Conservation (phyloP, 2,329 filamentous ascomycete species). For the Plenodomus biglobosus region DNA sequence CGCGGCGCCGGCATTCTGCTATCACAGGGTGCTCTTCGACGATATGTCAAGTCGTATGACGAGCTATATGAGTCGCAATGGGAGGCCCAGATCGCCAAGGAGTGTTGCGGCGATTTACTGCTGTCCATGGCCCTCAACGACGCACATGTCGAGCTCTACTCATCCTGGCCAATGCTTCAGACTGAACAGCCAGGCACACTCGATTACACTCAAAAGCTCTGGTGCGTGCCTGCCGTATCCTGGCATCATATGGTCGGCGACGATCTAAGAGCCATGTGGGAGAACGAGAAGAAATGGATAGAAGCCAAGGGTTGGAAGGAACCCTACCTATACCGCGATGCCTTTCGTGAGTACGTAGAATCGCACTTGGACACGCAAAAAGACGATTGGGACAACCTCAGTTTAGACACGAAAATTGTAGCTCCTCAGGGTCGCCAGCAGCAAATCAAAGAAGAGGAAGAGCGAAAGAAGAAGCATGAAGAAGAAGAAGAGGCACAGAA, state of each 20-base stretch:
- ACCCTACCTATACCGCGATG: conserved; percentile 40
- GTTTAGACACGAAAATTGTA: conserved; percentile 19
- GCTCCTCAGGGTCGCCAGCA: conserved; percentile 19
- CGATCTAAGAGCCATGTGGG: conserved; percentile 34
- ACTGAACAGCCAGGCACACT: conserved; percentile 46
- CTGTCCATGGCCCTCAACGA: conserved; percentile 40
- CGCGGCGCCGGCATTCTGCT: conserved; percentile 48
- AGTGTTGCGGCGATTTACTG: conserved; percentile 45
- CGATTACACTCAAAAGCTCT: conserved; percentile 44
- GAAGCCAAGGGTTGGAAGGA: conserved; percentile 32
- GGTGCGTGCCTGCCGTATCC: conserved; percentile 48
- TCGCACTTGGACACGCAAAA: conserved; percentile 33
- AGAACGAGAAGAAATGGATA: conserved; percentile 39
- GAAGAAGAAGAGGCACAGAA: conserved; percentile 13
- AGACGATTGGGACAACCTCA: conserved; percentile 41
- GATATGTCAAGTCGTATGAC: conserved; percentile 36
- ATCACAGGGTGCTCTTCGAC: conserved; percentile 44
- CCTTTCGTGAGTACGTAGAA: conserved; percentile 34
- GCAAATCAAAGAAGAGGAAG: conserved; percentile 13
- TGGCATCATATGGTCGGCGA: conserved; percentile 37
- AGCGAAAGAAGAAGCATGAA: conserved; percentile 6
- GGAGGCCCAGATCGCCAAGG: conserved; percentile 34
- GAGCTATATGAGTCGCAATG: conserved; percentile 36
- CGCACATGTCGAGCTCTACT: conserved; percentile 40
- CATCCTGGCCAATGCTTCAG: conserved; percentile 49